These are phyloP conservation scores for Fragaria ananassa DNA, from an alignment of 306 rosid species.

Conservation along the genomic window DNA sequence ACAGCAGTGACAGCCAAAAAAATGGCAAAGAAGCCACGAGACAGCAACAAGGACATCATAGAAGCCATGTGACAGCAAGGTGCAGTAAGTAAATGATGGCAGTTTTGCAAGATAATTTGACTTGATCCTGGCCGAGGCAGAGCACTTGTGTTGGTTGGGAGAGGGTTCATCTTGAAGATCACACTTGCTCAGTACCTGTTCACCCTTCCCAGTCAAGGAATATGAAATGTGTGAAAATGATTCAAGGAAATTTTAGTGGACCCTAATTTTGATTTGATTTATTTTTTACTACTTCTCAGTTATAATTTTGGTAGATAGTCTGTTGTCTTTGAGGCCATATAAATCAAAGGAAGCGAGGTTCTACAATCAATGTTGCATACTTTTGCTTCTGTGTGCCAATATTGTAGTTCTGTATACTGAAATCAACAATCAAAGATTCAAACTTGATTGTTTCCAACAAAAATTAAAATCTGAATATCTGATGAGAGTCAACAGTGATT, in stretches of 20 bases:
- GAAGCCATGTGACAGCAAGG: slow-evolving; percentile 33
- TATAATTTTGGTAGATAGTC: not conserved
- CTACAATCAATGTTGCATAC: not conserved
- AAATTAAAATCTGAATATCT: not conserved
- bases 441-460: too few species aligned
- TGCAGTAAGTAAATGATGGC: slow-evolving; percentile 37
- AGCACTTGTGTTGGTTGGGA: not conserved
- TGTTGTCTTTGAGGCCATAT: not conserved
- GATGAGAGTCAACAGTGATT: not conserved
- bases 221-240: not conserved
- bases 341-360: not conserved
- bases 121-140: not conserved
- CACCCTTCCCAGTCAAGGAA: not conserved
- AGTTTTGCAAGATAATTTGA: slow-evolving; percentile 37
- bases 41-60: slow-evolving; percentile 39
- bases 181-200: too few species aligned
- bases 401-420: not conserved
- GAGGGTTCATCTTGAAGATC: not conserved
- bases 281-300: not conserved
- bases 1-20: slow-evolving; percentile 58
- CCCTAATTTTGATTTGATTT: not conserved
- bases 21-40: slow-evolving; percentile 40
- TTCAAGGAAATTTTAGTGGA: not conserved
- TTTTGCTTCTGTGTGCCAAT: not conserved
- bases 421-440: too few species aligned